Percentiles rank a stretch among this genome's conserved stretches.
Conservation (phyloP, 2,329 filamentous ascomycete genomes). For the Cladosporium sp. region DNA sequence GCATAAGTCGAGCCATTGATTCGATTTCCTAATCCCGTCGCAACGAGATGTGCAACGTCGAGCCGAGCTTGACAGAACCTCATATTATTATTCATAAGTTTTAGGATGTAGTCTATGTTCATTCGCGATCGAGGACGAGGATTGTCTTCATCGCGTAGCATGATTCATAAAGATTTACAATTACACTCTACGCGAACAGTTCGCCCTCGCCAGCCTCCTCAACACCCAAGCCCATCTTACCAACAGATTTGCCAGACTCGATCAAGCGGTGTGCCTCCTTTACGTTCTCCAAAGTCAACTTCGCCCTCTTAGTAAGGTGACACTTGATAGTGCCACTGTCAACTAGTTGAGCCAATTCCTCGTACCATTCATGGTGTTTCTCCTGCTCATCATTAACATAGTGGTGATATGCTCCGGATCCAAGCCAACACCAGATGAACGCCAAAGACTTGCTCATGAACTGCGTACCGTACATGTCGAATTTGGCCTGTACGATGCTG, state of each 20-base stretch:
- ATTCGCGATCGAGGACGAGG: too few species aligned
- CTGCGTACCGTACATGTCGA: slow-evolving; percentile 43
- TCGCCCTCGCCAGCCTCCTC: slow-evolving; percentile 19
- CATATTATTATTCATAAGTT: too few species aligned
- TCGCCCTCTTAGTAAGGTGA: slow-evolving; percentile 35
- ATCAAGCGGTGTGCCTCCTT: slow-evolving; percentile 38
- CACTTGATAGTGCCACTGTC: slow-evolving; percentile 37
- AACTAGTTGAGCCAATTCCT: slow-evolving; percentile 32
- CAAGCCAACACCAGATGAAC: slow-evolving; percentile 41
- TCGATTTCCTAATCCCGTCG: too few species aligned
- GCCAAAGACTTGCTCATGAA: slow-evolving; percentile 45
- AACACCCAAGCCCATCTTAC: slow-evolving; percentile 36
- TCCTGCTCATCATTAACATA: slow-evolving; percentile 25
- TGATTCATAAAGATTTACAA: too few species aligned
- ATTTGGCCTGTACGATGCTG: slow-evolving; percentile 42
- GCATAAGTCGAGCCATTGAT: too few species aligned
- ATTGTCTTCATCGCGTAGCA: too few species aligned
- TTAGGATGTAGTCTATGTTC: too few species aligned
- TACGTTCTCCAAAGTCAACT: slow-evolving; percentile 35
- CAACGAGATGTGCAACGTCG: too few species aligned
- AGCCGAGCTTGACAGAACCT: too few species aligned
- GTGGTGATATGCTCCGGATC: slow-evolving; percentile 39
- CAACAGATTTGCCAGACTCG: slow-evolving; percentile 35
- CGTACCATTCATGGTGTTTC: slow-evolving; percentile 23
- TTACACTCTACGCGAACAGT: background rate